A percentile compares a stretch with the other conserved stretches of the same genome.
phyloP scores from a whole-genome alignment of 495 filamentous ascomycete species.

The Aspergillus carlsbadensis region DNA sequence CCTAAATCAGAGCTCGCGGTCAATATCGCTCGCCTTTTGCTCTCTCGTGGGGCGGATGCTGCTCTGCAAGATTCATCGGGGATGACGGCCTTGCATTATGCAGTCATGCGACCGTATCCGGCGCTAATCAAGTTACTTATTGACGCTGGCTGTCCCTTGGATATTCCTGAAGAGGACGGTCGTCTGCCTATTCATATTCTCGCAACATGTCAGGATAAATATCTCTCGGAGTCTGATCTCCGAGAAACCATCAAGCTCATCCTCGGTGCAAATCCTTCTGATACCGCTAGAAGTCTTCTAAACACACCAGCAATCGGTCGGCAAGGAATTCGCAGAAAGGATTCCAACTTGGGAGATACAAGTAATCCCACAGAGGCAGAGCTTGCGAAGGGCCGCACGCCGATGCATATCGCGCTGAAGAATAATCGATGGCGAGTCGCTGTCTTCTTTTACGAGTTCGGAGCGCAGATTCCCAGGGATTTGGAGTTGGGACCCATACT shows the following conservation, averaged over 20 bases:
- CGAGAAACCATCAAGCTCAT: neutral
- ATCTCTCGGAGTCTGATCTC: neutral
- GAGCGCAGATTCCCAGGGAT: neutral
- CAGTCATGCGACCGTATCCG: neutral
- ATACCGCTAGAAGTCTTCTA: no score
- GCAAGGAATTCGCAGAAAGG: no score
- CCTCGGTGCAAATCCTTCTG: neutral
- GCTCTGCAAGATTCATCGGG: neutral
- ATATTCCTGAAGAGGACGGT: neutral
- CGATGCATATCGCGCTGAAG: neutral
- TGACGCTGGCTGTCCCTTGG: conserved; percentile 1
- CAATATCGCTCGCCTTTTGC: neutral
- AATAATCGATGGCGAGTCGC: neutral
- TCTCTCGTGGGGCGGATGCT: conserved; percentile 7
- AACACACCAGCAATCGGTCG: no score
- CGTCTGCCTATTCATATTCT: conserved; percentile 3
- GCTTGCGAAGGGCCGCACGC: neutral
- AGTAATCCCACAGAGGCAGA: no score
- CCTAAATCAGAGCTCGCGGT: neutral
- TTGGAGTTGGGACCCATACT: neutral
- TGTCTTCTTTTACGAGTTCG: neutral
- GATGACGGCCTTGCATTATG: conserved; percentile 8
- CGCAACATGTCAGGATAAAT: neutral
- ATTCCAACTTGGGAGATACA: no score
- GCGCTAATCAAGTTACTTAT: conserved; percentile 2